These are phyloP conservation scores for Colletotrichum nymphaeae DNA, from an alignment of 2,329 filamentous ascomycete genomes.

Conservation along the genomic window DNA sequence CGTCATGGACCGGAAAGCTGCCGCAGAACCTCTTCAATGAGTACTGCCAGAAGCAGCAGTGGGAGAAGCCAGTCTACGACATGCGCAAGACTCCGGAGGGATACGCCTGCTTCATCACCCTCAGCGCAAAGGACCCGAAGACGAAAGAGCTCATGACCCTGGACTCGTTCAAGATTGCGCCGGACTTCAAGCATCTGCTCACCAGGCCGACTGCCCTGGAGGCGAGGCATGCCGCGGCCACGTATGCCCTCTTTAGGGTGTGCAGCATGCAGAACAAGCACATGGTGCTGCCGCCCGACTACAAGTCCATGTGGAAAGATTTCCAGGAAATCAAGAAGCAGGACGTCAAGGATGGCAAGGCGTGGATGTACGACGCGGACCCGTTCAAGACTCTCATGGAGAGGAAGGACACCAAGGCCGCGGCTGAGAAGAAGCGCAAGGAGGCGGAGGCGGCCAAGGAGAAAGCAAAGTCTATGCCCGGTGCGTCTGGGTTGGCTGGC, in stretches of 20 bases:
- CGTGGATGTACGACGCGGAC: constrained; percentile 95
- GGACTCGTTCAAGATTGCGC: constrained; percentile 85
- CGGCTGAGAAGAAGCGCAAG: constrained; percentile 82
- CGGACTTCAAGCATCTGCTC: constrained; percentile 80
- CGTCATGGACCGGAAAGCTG: constrained; percentile 97
- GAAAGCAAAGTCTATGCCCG: constrained; percentile 73
- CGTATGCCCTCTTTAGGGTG: constrained; percentile 90
- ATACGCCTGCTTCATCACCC: constrained; percentile 83
- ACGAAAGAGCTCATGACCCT: constrained; percentile 81
- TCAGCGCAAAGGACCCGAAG: constrained; percentile 82
- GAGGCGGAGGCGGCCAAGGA: constrained; percentile 76
- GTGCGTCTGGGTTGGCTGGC: constrained; percentile 63
- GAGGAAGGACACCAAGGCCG: constrained; percentile 80
- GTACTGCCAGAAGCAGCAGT: constrained; percentile 95
- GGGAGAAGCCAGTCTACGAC: constrained; percentile 93
- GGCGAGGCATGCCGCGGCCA: constrained; percentile 91
- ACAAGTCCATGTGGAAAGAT: constrained; percentile 91
- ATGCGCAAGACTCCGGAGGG: constrained; percentile 80
- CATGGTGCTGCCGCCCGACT: constrained; percentile 91
- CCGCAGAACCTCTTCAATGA: constrained; percentile 94
- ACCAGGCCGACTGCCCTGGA: constrained; percentile 85
- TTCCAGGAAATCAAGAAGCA: constrained; percentile 85
- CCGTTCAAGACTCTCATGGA: constrained; percentile 87
- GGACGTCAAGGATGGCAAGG: constrained; percentile 80
- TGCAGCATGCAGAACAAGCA: constrained; percentile 97